phyloP scores from a whole-genome alignment of 768 basidiomycete species.

The Boletus fagicola region DNA sequence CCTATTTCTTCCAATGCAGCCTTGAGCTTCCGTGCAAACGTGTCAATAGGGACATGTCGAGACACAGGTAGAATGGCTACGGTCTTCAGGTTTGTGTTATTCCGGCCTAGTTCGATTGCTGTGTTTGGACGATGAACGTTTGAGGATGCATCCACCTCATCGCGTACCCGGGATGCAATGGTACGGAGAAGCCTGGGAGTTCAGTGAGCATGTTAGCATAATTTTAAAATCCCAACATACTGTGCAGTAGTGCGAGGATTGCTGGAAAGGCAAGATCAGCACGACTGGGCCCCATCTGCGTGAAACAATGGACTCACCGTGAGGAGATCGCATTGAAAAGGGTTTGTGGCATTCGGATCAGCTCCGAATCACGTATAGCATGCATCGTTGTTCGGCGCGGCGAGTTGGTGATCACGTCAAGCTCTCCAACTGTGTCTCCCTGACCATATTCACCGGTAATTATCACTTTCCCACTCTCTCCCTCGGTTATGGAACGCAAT shows the following conservation, averaged over 20 bases:
- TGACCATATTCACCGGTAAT: slow-evolving; percentile 95
- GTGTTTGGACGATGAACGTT: slow-evolving; percentile 49
- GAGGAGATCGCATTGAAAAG: slow-evolving; percentile 97
- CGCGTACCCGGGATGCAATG: slow-evolving; percentile 90
- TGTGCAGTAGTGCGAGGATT: slow-evolving; percentile 85
- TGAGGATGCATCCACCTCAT: slow-evolving; percentile 69
- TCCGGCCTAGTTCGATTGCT: slow-evolving; percentile 63
- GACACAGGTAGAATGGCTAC: slow-evolving; percentile 89
- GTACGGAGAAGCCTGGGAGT: slow-evolving; percentile 65
- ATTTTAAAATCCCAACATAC: slow-evolving; percentile 38
- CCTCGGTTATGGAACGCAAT: slow-evolving; percentile 83
- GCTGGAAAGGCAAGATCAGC: slow-evolving; percentile 35
- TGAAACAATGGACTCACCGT: slow-evolving; percentile 43
- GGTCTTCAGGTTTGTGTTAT: slow-evolving; percentile 89
- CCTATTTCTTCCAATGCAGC: slow-evolving; percentile 88
- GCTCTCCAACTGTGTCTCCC: slow-evolving; percentile 94
- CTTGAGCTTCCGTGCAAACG: slow-evolving; percentile 87
- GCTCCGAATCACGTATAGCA: slow-evolving; percentile 96
- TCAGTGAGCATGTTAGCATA: neutral
- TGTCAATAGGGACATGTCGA: slow-evolving; percentile 83
- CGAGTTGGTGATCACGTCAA: slow-evolving; percentile 94
- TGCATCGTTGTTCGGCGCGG: slow-evolving; percentile 88
- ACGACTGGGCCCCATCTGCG: neutral
- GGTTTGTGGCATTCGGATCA: slow-evolving; percentile 95
- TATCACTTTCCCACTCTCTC: slow-evolving; percentile 68